phyloP scores from a whole-genome alignment of 2,329 filamentous ascomycete genomes.

The Fusarium pseudocircinatum region DNA sequence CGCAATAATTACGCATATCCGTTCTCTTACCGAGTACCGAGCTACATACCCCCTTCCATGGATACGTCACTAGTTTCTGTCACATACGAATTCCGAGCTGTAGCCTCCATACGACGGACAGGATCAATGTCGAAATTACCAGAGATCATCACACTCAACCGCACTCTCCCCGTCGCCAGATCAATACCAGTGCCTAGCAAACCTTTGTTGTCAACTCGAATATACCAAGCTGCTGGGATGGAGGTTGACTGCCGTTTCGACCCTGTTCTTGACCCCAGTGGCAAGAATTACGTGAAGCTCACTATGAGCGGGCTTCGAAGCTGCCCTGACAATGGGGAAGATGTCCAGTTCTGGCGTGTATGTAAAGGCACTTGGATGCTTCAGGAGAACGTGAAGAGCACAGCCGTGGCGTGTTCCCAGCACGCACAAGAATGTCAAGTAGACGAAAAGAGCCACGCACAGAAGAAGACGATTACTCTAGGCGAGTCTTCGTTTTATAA shows the following conservation, averaged over 20 bases:
- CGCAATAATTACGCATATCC: conserved; percentile 65
- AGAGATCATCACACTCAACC: conserved; percentile 68
- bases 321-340: conserved; percentile 71
- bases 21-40: conserved; percentile 85
- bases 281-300: conserved; percentile 63
- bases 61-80: conserved; percentile 77
- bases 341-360: conserved; percentile 78
- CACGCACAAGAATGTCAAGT: conserved; percentile 58
- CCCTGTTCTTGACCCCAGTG: conserved; percentile 82
- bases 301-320: conserved; percentile 71
- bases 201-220: conserved; percentile 75
- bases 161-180: conserved; percentile 77
- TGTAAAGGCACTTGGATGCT: conserved; percentile 92
- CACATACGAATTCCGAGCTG: conserved; percentile 79
- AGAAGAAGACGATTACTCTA: conserved; percentile 75
- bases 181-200: conserved; percentile 75
- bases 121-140: conserved; percentile 45
- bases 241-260: conserved; percentile 83
- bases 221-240: conserved; percentile 91
- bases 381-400: conserved; percentile 81
- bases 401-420: conserved; percentile 79
- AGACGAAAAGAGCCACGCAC: background rate
- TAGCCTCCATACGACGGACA: conserved; percentile 66
- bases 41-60: conserved; percentile 82
- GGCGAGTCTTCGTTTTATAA: conserved; percentile 81